These are phyloP conservation scores for Diaporthe citriasiana DNA, from an alignment of 2,329 filamentous ascomycete genomes.

Conservation along the genomic window DNA sequence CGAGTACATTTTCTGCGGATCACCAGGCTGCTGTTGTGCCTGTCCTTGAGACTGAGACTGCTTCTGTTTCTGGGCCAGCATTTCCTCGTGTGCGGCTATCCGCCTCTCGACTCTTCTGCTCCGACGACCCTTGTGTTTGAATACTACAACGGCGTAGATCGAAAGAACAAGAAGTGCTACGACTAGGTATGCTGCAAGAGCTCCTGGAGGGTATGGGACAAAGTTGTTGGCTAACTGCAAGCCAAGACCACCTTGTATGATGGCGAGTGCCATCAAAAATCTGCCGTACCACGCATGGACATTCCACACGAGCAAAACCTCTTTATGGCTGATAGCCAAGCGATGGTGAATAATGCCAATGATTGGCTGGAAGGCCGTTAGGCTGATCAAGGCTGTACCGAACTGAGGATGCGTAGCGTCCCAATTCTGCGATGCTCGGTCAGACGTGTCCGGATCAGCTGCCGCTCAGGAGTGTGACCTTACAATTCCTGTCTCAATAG, in stretches of 20 bases:
- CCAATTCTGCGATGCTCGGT: slow-evolving; percentile 12
- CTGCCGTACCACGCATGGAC: slow-evolving; percentile 20
- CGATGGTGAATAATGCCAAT: slow-evolving; percentile 7
- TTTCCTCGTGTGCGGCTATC: not conserved
- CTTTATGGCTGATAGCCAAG: slow-evolving; percentile 8
- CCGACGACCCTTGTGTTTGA: slow-evolving; percentile 2
- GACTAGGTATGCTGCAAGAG: not conserved
- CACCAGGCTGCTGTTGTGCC: not conserved
- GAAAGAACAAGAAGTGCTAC: not conserved
- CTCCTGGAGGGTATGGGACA: not conserved
- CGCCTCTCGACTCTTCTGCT: slow-evolving; percentile 8
- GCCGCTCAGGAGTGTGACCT: not conserved
- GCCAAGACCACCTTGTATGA: slow-evolving; percentile 7
- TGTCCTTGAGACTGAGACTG: not conserved
- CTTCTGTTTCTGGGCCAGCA: slow-evolving; percentile 11
- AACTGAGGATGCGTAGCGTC: slow-evolving; percentile 4
- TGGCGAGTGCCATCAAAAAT: not conserved
- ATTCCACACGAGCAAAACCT: slow-evolving; percentile 19
- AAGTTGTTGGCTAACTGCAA: slow-evolving; percentile 7
- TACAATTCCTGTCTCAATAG: slow-evolving; percentile 20
- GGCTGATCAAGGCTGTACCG: not conserved
- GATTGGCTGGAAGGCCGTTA: not conserved
- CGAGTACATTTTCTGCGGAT: not conserved
- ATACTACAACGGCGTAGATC: not conserved
- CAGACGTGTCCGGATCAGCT: not conserved